Evolutionary conservation across 495 filamentous ascomycete genomes (phyloP), one percentile per base, ranked within the genome.

Genomic region (Podospora pseudocomata): DNA sequence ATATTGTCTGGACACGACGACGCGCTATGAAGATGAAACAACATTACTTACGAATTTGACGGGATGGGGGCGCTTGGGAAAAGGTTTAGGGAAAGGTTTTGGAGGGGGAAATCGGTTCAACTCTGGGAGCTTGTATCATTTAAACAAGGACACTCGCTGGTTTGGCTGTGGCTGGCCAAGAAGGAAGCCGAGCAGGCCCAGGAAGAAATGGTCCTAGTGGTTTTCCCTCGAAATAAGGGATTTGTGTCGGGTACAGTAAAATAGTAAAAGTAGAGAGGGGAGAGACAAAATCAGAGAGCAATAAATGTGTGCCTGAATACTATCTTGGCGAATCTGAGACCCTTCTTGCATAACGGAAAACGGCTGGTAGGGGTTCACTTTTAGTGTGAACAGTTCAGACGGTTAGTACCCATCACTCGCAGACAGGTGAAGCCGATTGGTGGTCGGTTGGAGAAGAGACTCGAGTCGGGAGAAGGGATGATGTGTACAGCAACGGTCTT

Each of bases 311-410:
- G 34, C 5, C 6, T 39, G 34, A 39, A 5, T 7, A 57, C 1
- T 5, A n/a, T 26, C 54, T 57, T 57, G 54, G 54, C 54, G 20
- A 57, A 57, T 57, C 54, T 57, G 54, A 57, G 54, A 57, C 54
- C 54, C 54, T 57, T 57, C 20, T 2, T 57, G 54, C 54, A 57
- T 57, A 16, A 13, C 15, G 20, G 54, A 0, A 57, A 57, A 23
- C 54, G 54, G 54, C 0, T 18, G 18, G 54, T 23, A 57, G 54
- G 54, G 54, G 54, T 57, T 57, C 54, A 57, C 18, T 18, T 2
- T 39, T 39, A 39, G 0, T 39, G 34, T 39, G 34, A 11, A 39
- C 3, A 11, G 34, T 39, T 23, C 23, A 23, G 23, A 23, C 23
- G 23, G 23, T 23, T 23, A 23, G 23, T 23, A 23, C 23, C 34